Evolutionary conservation across 805 yeast genomes (phyloP).

Genomic region (Cyberlindnera subsufficiens): DNA sequence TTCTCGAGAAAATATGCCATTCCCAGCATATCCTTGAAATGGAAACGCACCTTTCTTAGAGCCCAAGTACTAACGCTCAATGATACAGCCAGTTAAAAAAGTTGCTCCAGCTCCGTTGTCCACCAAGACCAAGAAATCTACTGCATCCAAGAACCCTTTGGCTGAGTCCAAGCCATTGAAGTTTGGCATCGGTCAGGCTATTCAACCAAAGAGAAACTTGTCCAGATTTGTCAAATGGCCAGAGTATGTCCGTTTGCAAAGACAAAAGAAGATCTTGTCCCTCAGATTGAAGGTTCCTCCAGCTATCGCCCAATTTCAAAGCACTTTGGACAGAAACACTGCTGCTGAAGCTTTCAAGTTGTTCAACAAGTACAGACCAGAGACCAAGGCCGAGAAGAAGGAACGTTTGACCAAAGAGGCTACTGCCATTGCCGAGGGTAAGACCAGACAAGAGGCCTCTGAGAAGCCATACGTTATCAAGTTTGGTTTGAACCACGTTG

Average conservation of each 20-base stretch:
- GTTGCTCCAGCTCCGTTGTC: slow-evolving; percentile 99
- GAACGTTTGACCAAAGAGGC: slow-evolving; percentile 99
- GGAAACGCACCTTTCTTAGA: too few species aligned
- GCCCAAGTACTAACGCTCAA: slow-evolving; percentile 27
- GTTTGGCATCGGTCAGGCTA: slow-evolving; percentile 94
- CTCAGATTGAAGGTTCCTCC: slow-evolving; percentile 99
- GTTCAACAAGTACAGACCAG: slow-evolving; percentile 99
- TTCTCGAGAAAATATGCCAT: too few species aligned
- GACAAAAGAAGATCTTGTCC: slow-evolving; percentile 95
- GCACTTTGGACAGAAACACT: slow-evolving; percentile 96
- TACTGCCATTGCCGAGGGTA: slow-evolving; percentile 97
- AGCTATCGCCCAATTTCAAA: slow-evolving; percentile 93
- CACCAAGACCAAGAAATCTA: slow-evolving; percentile 57
- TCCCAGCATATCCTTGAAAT: too few species aligned
- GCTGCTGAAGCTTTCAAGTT: slow-evolving; percentile 96
- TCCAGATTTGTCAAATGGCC: slow-evolving; percentile 99
- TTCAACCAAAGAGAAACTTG: slow-evolving; percentile 94
- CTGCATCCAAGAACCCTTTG: slow-evolving; percentile 77
- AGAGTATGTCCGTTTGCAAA: slow-evolving; percentile 94
- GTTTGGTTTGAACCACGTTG: slow-evolving; percentile 99
- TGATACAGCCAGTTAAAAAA: slow-evolving; percentile 56
- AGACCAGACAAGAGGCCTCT: slow-evolving; percentile 93
- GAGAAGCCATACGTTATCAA: slow-evolving; percentile 95
- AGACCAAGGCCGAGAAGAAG: slow-evolving; percentile 95
- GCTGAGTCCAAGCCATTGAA: slow-evolving; percentile 85